Conservation (phyloP, 2,329 filamentous ascomycete species). For the Penicillium sp. region DNA sequence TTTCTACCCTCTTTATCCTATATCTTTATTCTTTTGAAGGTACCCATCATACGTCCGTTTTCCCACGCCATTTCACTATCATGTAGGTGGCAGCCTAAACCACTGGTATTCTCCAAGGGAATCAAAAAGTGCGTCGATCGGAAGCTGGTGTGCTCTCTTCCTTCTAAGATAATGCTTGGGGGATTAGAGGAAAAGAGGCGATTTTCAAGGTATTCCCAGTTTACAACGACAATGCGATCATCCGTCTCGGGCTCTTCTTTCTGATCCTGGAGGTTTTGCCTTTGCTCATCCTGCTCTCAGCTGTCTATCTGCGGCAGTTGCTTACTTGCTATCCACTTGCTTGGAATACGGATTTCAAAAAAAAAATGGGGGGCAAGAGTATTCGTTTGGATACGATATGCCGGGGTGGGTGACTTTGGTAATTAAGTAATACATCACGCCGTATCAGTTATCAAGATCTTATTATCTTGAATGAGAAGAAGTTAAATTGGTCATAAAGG, state of each 20-base stretch:
- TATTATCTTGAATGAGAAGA: neutral
- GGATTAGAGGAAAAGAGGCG: neutral
- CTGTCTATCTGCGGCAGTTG: neutral
- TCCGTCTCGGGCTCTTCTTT: neutral
- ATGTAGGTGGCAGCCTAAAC: neutral
- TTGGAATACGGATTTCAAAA: neutral
- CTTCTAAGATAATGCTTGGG: neutral
- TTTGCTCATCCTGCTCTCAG: neutral
- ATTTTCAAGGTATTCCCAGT: neutral
- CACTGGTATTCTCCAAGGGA: neutral
- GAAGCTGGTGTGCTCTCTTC: neutral
- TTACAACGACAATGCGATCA: neutral
- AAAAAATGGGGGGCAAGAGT: neutral
- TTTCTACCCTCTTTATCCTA: neutral
- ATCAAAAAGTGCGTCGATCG: neutral
- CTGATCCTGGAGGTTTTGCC: neutral
- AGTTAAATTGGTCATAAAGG: neutral
- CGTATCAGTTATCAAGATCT: no score
- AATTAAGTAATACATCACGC: neutral
- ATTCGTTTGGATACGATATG: neutral
- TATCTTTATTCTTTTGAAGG: neutral
- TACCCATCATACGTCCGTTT: neutral
- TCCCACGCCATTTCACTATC: neutral
- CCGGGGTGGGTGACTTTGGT: neutral
- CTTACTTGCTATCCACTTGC: neutral